These are phyloP conservation scores for Euphorbia celastroides DNA, from an alignment of 441 rosid species.

Conservation along the genomic window DNA sequence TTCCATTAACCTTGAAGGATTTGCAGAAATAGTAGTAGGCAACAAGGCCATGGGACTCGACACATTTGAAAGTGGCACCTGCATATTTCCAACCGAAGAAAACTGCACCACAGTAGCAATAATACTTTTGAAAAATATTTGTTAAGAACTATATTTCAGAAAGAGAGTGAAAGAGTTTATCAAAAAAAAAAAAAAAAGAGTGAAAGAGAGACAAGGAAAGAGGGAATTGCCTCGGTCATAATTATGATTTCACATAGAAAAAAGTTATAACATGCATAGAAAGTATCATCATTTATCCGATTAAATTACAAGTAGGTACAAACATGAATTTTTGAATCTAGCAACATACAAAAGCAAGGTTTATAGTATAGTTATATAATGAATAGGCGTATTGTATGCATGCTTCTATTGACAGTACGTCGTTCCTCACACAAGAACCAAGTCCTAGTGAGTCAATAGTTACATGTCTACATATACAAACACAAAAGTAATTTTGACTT, in stretches of 20 bases:
- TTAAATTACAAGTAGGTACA: background rate
- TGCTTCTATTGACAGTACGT: background rate
- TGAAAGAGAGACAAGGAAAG: background rate
- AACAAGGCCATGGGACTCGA: slow-evolving; percentile 26
- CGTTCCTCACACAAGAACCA: background rate
- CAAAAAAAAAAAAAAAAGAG: too few relatives aligned
- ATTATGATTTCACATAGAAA: background rate
- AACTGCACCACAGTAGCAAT: slow-evolving; percentile 27
- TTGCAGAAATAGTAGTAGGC: slow-evolving; percentile 22
- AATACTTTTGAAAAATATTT: background rate
- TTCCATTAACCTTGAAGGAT: slow-evolving; percentile 31
- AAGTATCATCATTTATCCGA: background rate
- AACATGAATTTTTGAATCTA: background rate
- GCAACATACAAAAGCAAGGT: background rate
- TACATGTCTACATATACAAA: background rate
- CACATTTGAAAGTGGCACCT: slow-evolving; percentile 30
- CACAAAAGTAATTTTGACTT: background rate
- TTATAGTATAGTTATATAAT: background rate
- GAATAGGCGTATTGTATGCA: background rate
- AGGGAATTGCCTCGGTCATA: background rate
- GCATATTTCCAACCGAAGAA: slow-evolving; percentile 39
- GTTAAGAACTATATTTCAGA: background rate
- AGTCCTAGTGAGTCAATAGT: background rate
- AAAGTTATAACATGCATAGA: background rate
- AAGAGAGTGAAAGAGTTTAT: background rate